Evolutionary conservation across 2,329 filamentous ascomycete genomes (phyloP).

Genomic region (Neonectria hederae): DNA sequence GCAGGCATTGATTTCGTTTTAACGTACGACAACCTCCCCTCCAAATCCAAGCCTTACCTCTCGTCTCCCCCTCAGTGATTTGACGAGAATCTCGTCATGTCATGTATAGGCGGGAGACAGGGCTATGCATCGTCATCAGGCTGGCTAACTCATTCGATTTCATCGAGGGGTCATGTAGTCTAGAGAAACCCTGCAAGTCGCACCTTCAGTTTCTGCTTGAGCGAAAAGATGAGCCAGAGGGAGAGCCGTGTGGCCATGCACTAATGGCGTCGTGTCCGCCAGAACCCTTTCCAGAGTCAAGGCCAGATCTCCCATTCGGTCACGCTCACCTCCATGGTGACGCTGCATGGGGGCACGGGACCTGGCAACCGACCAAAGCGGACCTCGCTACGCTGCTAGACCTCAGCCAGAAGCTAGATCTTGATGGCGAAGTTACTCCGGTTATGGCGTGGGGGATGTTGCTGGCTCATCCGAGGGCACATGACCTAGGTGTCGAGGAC

Average conservation of each 20-base stretch:
- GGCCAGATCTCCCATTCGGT: constrained; percentile 63
- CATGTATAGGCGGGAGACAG: constrained; percentile 3
- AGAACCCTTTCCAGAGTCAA: constrained; percentile 63
- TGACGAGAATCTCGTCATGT: constrained; percentile 30
- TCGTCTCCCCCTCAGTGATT: constrained; percentile 69
- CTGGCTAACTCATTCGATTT: constrained; percentile 57
- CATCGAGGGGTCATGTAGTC: constrained; percentile 63
- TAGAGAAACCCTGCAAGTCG: constrained; percentile 93
- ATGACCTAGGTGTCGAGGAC: constrained; percentile 72
- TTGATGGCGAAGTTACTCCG: constrained; percentile 91
- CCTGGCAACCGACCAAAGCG: constrained; percentile 80
- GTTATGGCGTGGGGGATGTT: constrained; percentile 95
- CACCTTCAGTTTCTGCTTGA: constrained; percentile 84
- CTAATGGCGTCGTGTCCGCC: constrained; percentile 94
- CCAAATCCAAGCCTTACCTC: constrained; percentile 66
- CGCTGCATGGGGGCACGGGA: constrained; percentile 66
- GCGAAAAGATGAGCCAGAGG: constrained; percentile 65
- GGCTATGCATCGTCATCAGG: constrained; percentile 33
- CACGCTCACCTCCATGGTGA: constrained; percentile 51
- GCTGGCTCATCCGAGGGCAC: constrained; percentile 74
- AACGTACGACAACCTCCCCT: constrained; percentile 77
- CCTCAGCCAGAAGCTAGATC: constrained; percentile 81
- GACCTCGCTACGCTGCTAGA: constrained; percentile 86
- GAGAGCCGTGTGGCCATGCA: constrained; percentile 84
- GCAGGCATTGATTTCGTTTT: constrained; percentile 90